A percentile compares a stretch with the other conserved stretches of the same genome.
Conservation (phyloP, 495 filamentous ascomycete species). For the Stereocaulon alpinum region DNA sequence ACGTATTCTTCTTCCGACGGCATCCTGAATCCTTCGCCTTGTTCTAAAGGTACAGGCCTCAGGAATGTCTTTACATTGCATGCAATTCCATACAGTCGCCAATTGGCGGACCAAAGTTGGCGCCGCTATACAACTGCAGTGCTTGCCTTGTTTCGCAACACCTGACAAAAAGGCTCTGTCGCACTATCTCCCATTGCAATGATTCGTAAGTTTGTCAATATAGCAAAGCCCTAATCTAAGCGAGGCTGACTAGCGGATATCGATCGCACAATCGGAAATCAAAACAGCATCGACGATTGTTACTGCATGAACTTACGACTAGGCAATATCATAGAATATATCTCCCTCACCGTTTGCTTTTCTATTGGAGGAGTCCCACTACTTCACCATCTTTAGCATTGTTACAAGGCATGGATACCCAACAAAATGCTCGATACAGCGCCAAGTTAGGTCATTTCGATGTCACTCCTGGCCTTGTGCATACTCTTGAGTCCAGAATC, state of each 20-base stretch:
- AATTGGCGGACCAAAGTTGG: too few relatives aligned
- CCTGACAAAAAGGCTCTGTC: neutral
- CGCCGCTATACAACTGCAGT: too few relatives aligned
- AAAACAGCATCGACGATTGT: conserved; percentile 5
- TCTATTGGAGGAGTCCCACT: neutral
- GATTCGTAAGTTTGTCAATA: neutral
- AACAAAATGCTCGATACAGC: neutral
- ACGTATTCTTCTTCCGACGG: too few relatives aligned
- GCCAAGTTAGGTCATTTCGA: neutral
- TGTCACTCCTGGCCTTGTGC: neutral
- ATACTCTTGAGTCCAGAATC: neutral
- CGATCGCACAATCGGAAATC: neutral
- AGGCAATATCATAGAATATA: neutral
- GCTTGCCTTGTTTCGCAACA: neutral
- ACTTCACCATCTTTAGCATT: neutral
- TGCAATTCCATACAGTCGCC: too few relatives aligned
- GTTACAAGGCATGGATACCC: conserved; percentile 4
- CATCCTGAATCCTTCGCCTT: too few relatives aligned
- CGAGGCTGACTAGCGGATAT: neutral
- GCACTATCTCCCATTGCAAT: neutral
- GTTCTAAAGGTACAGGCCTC: too few relatives aligned
- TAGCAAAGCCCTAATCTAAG: conserved; percentile 5
- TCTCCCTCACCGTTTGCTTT: neutral
- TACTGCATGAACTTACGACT: neutral
- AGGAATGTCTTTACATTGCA: too few relatives aligned